Percentiles rank a stretch among this genome's conserved stretches.
phyloP scores from a whole-genome alignment of 2,329 filamentous ascomycete genomes.

The Trichoderma sp. region DNA sequence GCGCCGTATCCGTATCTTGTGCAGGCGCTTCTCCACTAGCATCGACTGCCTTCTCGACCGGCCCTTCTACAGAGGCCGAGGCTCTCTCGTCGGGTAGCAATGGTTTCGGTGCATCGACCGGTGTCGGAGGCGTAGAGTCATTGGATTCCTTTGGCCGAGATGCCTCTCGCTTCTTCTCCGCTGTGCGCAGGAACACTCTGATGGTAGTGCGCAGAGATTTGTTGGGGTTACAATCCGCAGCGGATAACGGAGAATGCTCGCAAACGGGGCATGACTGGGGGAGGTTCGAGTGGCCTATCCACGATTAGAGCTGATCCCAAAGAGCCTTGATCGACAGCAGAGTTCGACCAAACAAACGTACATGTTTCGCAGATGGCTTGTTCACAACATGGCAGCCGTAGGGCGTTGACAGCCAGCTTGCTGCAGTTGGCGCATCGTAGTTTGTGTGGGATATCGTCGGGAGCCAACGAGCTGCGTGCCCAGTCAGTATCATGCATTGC shows the following conservation, averaged over 20 bases:
- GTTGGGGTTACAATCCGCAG: constrained; percentile 82
- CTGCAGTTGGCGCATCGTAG: constrained; percentile 92
- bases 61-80: constrained; percentile 23
- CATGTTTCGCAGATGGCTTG: constrained; percentile 90
- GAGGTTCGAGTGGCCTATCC: constrained; percentile 69
- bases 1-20: neutral
- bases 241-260: constrained; percentile 83
- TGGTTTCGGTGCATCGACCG: constrained; percentile 42
- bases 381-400: constrained; percentile 90
- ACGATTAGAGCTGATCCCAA: constrained; percentile 12
- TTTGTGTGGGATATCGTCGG: constrained; percentile 92
- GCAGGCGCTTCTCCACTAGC: neutral
- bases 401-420: constrained; percentile 85
- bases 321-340: neutral
- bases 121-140: constrained; percentile 40
- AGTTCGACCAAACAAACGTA: constrained; percentile 37
- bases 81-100: constrained; percentile 30
- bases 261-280: constrained; percentile 85
- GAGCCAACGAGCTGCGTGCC: constrained; percentile 64
- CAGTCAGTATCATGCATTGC: constrained; percentile 13
- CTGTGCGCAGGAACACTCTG: constrained; percentile 83
- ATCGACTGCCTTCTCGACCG: constrained; percentile 18
- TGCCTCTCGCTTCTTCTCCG: constrained; percentile 83
- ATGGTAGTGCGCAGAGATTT: constrained; percentile 91
- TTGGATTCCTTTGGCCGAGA: constrained; percentile 52